Percentiles rank a stretch among this genome's conserved stretches.
Conservation (phyloP, 2,329 filamentous ascomycete genomes). For the Grosmannia penicillata region DNA sequence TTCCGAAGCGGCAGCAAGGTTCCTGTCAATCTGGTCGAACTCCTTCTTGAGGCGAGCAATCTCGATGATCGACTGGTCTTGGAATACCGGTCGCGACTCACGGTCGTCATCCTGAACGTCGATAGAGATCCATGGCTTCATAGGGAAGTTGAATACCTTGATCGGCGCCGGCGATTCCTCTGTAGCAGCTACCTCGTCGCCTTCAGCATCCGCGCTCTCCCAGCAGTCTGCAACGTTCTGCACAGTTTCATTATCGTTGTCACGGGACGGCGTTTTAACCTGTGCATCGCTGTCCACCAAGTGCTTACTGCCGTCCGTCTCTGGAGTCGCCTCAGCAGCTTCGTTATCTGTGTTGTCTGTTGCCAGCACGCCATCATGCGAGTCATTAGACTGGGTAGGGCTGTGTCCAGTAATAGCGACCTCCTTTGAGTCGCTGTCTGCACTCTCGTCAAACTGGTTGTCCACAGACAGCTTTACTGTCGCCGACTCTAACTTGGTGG, state of each 20-base stretch:
- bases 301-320: slow-evolving; percentile 36
- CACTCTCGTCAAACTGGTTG: not conserved
- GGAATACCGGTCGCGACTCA: slow-evolving; percentile 48
- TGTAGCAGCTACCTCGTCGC: slow-evolving; percentile 47
- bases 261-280: slow-evolving; percentile 32
- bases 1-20: slow-evolving; percentile 75
- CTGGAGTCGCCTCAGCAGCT: slow-evolving; percentile 21
- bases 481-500: not conserved
- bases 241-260: slow-evolving; percentile 40
- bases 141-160: slow-evolving; percentile 86
- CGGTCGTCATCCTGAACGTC: slow-evolving; percentile 47
- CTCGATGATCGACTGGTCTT: slow-evolving; percentile 71
- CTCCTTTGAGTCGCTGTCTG: slow-evolving; percentile 14
- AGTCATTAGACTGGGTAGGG: slow-evolving; percentile 43
- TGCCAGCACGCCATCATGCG: slow-evolving; percentile 40
- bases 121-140: slow-evolving; percentile 92
- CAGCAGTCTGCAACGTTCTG: slow-evolving; percentile 68
- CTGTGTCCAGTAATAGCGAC: slow-evolving; percentile 62
- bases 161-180: slow-evolving; percentile 53
- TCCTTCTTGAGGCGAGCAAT: slow-evolving; percentile 94
- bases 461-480: not conserved
- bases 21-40: slow-evolving; percentile 93
- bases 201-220: slow-evolving; percentile 65
- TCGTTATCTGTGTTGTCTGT: slow-evolving; percentile 20
- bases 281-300: slow-evolving; percentile 38